Conservation (phyloP, 2,329 filamentous ascomycete species). For the Colletotrichum costaricense region DNA sequence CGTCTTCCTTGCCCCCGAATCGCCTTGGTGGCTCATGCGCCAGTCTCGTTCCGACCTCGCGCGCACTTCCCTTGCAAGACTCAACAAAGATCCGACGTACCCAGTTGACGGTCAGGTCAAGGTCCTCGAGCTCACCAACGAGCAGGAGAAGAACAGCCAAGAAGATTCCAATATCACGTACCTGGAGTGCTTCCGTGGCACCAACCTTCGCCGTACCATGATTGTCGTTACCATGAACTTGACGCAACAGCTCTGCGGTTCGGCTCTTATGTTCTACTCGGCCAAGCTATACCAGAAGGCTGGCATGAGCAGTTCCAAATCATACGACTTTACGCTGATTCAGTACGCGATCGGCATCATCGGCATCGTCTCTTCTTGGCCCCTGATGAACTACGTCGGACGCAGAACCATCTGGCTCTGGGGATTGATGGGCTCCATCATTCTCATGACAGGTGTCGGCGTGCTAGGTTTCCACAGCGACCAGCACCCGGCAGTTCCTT, state of each 20-base stretch:
- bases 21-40: conserved; percentile 52
- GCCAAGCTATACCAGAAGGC: conserved; percentile 64
- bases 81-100: conserved; percentile 41
- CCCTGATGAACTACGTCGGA: conserved; percentile 51
- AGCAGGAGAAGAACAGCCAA: conserved; percentile 42
- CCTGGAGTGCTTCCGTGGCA: conserved; percentile 47
- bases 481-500: conserved; percentile 39
- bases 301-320: conserved; percentile 51
- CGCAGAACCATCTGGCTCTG: conserved; percentile 55
- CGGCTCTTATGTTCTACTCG: conserved; percentile 63
- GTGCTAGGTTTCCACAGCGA: conserved; percentile 41
- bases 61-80: conserved; percentile 42
- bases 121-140: conserved; percentile 51
- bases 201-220: conserved; percentile 49
- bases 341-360: conserved; percentile 52
- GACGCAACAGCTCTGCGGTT: conserved; percentile 64
- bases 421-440: conserved; percentile 49
- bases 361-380: conserved; percentile 57
- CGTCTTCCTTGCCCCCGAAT: conserved; percentile 50
- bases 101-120: conserved; percentile 48
- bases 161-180: conserved; percentile 41
- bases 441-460: conserved; percentile 51
- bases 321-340: conserved; percentile 59
- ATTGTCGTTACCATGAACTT: conserved; percentile 61
- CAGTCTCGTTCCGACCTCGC: conserved; percentile 45